Percentiles rank a stretch among this genome's conserved stretches.
Conservation (phyloP, 306 rosid genomes). For the Gleditsia sinensis region DNA sequence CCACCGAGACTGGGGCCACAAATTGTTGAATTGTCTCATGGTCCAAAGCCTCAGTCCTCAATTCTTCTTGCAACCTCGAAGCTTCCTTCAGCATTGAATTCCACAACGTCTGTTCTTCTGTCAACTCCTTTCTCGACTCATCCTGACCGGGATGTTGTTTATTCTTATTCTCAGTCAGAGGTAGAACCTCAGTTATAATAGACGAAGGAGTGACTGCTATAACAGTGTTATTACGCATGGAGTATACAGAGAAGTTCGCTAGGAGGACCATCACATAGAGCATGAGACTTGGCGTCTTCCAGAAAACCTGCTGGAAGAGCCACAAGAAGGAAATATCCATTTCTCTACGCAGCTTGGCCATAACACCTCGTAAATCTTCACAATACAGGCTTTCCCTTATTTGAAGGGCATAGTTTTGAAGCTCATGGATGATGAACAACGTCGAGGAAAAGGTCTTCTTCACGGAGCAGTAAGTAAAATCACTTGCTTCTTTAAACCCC, state of each 20-base stretch:
- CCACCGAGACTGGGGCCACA: constrained; percentile 53
- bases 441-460: constrained; percentile 60
- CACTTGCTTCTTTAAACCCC: constrained; percentile 38
- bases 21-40: constrained; percentile 36
- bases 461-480: constrained; percentile 46
- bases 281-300: constrained; percentile 73
- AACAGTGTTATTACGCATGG: constrained; percentile 46
- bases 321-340: constrained; percentile 71
- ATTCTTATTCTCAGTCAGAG: neutral
- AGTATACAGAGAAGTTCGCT: constrained; percentile 61
- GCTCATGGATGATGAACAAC: constrained; percentile 62
- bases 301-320: constrained; percentile 75
- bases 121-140: constrained; percentile 37
- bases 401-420: constrained; percentile 62
- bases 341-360: constrained; percentile 53
- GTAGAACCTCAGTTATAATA: constrained; percentile 8
- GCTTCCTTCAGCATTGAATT: constrained; percentile 54
- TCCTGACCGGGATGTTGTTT: constrained; percentile 23
- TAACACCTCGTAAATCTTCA: constrained; percentile 58
- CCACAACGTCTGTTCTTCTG: constrained; percentile 56
- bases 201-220: constrained; percentile 33
- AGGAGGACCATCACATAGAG: constrained; percentile 64
- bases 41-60: constrained; percentile 44
- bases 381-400: constrained; percentile 49
- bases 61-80: constrained; percentile 46